phyloP scores from a whole-genome alignment of 768 basidiomycete genomes.

The Suillus subaureus region DNA sequence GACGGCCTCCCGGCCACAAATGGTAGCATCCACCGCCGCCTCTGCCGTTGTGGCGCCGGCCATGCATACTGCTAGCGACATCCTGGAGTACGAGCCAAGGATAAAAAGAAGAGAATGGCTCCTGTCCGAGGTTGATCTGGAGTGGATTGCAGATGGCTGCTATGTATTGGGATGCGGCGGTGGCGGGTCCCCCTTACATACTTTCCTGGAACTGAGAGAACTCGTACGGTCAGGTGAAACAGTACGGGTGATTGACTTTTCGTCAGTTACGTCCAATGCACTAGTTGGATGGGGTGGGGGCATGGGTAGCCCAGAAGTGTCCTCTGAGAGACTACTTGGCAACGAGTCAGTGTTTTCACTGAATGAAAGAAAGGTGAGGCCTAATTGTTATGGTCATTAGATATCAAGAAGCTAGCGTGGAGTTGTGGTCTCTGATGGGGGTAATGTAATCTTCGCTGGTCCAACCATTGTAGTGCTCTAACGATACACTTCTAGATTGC shows the following conservation, averaged over 20 bases:
- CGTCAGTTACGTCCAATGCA: conserved; percentile 44
- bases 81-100: conserved; percentile 38
- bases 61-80: conserved; percentile 23
- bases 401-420: conserved; percentile 36
- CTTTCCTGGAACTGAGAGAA: conserved; percentile 53
- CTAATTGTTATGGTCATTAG: conserved; percentile 13
- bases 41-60: conserved; percentile 21
- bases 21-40: conserved; percentile 8
- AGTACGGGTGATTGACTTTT: conserved; percentile 49
- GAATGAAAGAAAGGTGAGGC: neutral
- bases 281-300: conserved; percentile 42
- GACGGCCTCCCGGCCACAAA: neutral
- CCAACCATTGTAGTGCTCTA: conserved; percentile 10
- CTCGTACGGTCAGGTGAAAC: conserved; percentile 50
- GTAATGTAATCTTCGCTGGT: conserved; percentile 9
- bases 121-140: conserved; percentile 48
- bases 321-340: conserved; percentile 38
- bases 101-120: conserved; percentile 47
- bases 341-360: conserved; percentile 32
- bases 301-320: conserved; percentile 46
- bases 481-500: conserved; percentile 22
- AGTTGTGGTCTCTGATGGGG: conserved; percentile 32
- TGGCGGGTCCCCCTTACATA: conserved; percentile 58
- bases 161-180: conserved; percentile 66
- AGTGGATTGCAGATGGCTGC: conserved; percentile 66